Conservation (phyloP, 495 filamentous ascomycete species). For the Aspergillus kassunensis region DNA sequence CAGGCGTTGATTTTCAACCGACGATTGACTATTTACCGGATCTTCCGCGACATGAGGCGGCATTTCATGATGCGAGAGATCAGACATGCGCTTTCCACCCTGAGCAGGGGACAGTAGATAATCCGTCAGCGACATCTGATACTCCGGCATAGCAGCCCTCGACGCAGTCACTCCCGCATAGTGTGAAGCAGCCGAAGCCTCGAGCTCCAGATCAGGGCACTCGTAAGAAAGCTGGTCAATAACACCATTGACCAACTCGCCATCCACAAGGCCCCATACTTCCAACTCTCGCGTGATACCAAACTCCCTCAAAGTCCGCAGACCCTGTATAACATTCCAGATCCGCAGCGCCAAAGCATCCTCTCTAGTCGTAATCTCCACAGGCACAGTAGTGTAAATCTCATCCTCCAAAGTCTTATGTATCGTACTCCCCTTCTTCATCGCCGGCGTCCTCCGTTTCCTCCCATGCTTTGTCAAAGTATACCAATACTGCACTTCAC, state of each 20-base stretch:
- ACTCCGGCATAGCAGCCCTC: slow-evolving; percentile 38
- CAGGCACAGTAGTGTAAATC: slow-evolving; percentile 68
- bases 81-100: slow-evolving; percentile 35
- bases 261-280: slow-evolving; percentile 86
- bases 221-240: slow-evolving; percentile 82
- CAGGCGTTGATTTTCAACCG: slow-evolving; percentile 25
- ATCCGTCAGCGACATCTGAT: slow-evolving; percentile 53
- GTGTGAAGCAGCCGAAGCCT: slow-evolving; percentile 43
- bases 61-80: slow-evolving; percentile 17
- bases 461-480: slow-evolving; percentile 71
- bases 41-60: slow-evolving; percentile 8
- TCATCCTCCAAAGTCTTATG: slow-evolving; percentile 84
- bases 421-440: slow-evolving; percentile 73
- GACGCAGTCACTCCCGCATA: slow-evolving; percentile 35
- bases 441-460: slow-evolving; percentile 70
- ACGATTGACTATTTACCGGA: slow-evolving; percentile 14
- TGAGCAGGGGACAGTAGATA: slow-evolving; percentile 43
- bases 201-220: slow-evolving; percentile 67
- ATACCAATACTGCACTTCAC: slow-evolving; percentile 92
- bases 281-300: slow-evolving; percentile 87
- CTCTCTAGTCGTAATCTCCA: slow-evolving; percentile 70
- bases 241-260: slow-evolving; percentile 79
- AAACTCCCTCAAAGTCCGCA: slow-evolving; percentile 68
- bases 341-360: slow-evolving; percentile 78
- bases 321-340: slow-evolving; percentile 89